Evolutionary conservation across 805 yeast genomes (phyloP).

Genomic region (Ogataea pignaliae): DNA sequence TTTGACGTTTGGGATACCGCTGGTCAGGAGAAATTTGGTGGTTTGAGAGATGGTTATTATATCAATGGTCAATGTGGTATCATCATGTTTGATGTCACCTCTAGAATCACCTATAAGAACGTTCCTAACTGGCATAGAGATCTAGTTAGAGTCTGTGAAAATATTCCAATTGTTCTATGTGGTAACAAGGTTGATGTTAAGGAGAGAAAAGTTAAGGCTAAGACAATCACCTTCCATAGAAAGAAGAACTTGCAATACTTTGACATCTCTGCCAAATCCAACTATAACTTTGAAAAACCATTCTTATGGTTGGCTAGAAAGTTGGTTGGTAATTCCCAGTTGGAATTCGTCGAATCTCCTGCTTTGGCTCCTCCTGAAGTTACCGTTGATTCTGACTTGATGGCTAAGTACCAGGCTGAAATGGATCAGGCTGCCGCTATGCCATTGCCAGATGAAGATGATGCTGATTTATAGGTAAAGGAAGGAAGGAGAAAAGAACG

Average conservation of each 20-base stretch:
- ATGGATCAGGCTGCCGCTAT: constrained; percentile 99
- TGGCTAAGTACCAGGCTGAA: constrained; percentile 98
- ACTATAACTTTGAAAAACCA: constrained; percentile 99
- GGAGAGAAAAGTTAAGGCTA: constrained; percentile 99
- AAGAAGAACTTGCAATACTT: constrained; percentile 99
- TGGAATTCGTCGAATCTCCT: constrained; percentile 98
- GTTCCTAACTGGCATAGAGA: constrained; percentile 99
- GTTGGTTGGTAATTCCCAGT: constrained; percentile 95
- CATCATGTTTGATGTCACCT: constrained; percentile 99
- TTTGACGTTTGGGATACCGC: constrained; percentile 99
- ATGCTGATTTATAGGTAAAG: constrained; percentile 82
- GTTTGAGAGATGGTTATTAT: constrained; percentile 99
- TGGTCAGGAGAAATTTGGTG: constrained; percentile 99
- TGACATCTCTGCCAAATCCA: constrained; percentile 99
- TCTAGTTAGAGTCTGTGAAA: constrained; percentile 98
- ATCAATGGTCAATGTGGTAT: constrained; percentile 99
- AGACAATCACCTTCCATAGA: constrained; percentile 99
- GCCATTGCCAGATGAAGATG: constrained; percentile 99
- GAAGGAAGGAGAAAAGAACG: not conserved
- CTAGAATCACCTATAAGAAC: constrained; percentile 98
- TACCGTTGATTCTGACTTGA: constrained; percentile 90
- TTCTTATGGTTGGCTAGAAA: constrained; percentile 99
- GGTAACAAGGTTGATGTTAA: constrained; percentile 99
- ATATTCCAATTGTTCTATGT: constrained; percentile 97
- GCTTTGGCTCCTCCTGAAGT: constrained; percentile 99